A percentile compares a stretch with the other conserved stretches of the same genome.
phyloP scores from a whole-genome alignment of 2,329 filamentous ascomycete species.

The Coniochaeta sp. region DNA sequence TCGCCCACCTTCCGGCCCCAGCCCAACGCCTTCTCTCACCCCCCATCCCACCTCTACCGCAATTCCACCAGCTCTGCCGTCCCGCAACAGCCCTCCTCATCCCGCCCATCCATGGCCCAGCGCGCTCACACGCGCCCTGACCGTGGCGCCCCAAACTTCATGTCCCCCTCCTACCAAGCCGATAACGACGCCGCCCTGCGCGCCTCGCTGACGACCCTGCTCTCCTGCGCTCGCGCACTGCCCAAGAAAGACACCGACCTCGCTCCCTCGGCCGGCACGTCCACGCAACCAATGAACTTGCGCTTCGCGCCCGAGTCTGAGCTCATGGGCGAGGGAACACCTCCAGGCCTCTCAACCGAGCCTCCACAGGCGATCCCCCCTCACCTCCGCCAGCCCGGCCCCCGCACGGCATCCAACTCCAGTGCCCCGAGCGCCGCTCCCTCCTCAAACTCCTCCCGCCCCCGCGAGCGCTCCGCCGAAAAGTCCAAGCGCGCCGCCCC shows the following conservation, averaged over 20 bases:
- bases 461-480: slow-evolving; percentile 22
- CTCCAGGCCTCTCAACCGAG: slow-evolving; percentile 12
- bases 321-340: slow-evolving; percentile 32
- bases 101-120: slow-evolving; percentile 40
- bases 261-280: slow-evolving; percentile 22
- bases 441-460: slow-evolving; percentile 10
- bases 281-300: slow-evolving; percentile 46
- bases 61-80: slow-evolving; percentile 42
- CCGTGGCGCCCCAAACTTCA: slow-evolving; percentile 48
- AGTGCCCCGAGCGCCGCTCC: slow-evolving; percentile 19
- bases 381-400: slow-evolving; percentile 7
- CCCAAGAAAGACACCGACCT: slow-evolving; percentile 52
- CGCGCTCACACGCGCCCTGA: slow-evolving; percentile 39
- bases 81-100: slow-evolving; percentile 40
- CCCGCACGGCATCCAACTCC: slow-evolving; percentile 20
- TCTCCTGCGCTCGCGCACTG: slow-evolving; percentile 88
- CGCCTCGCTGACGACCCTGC: slow-evolving; percentile 85
- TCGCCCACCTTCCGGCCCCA: slow-evolving; percentile 67
- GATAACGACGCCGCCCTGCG: slow-evolving; percentile 91
- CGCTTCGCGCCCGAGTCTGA: slow-evolving; percentile 55
- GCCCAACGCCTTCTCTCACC: slow-evolving; percentile 87
- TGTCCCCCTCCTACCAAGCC: slow-evolving; percentile 68
- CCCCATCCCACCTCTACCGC: slow-evolving; percentile 48
- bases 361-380: slow-evolving; percentile 8
- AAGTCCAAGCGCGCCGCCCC: slow-evolving; percentile 41